Base-by-base conservation (phyloP, 1,139 yeast species). In the Meyerozyma athensensis region DNA sequence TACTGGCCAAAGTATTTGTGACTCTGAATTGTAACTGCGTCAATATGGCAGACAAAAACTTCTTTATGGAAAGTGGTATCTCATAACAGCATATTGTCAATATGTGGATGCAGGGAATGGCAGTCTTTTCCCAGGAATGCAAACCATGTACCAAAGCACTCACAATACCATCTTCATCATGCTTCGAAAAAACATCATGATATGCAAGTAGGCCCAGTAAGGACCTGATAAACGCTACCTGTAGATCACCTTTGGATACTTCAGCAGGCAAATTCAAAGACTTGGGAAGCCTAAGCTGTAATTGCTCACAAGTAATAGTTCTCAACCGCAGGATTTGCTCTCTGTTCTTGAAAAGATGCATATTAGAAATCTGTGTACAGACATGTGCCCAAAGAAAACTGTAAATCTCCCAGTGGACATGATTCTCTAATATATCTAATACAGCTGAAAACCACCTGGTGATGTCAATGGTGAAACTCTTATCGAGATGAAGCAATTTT, bases 11-110 rank as follows among this genome's bases (percentile, higher is more conserved):
- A 0, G 81, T 69, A 48, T 79, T 78, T 1, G 95, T 81, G 31
- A 86, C 77, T 49, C 85, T 73, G 1, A 86, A 80, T 53, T 86
- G 95, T 33, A 87, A 63, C 38, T 77, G 77, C 10, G 82, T 75
- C 44, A 87, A 65, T 8, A 86, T 79, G 14, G 75, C 78, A 4
- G 83, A 71, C 36, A 87, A 56, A 47, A 67, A 82, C 49, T 81
- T 81, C 56, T 83, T 84, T 39, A 86, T 70, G 0, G 94, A 81
- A 13, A 74, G 55, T 0, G 96, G 95, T 35, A 84, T 69, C 52
- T 86, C 95, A 53, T 84, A 85, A 55, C 95, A 85, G 46, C 94
- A 83, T 1, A 85, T 74, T 1, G 86, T 78, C 42, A 87, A 63
- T 20, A 83, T 81, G 49, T 86, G 89, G 35, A 87, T 74, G 49